Base-by-base conservation (phyloP, 1,284 basidiomycete genomes). In the Trichosporon ovoides region DNA sequence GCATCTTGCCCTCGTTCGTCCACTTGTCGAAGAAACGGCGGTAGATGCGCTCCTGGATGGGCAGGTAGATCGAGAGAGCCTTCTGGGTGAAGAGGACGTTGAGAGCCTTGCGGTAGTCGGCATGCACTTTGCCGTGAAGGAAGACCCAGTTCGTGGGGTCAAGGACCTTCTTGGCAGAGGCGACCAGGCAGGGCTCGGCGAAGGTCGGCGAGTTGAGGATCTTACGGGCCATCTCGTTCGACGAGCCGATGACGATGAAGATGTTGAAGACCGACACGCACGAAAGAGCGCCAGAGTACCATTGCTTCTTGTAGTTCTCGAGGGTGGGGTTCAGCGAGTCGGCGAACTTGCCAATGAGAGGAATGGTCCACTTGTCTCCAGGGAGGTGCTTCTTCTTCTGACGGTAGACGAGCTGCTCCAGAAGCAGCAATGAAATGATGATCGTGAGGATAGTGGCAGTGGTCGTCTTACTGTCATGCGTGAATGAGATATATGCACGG, bases 61-160 rank as follows among this genome's bases (percentile, higher is more conserved):
- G 79, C 56, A 95, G 82, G 77, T 98, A 98, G 66, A 90, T 86
- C 52, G 91, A 93, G 52, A 98, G 84, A 10, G 93, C 91, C 75
- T 90, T 89, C 74, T 91, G 89, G 20, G 96, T 98, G 81, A 98
- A 98, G 54, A 98, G 84, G 35, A 84, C 81, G 78, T 97, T 97
- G 56, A 98, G 80, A 31, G 89, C 87, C 67, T 88, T 89, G 66
- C 96, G 89, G 79, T 96, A 98, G 56, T 96, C 92, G 62, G 94
- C 87, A 74, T 98, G 95, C 1, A 81, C 83, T 80, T 94, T 98
- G 59, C 95, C 95, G 66, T 86, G 94, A 48, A 98, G 81, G 81
- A 98, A 98, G 10, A 98, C 95, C 94, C 96, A 98, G 81, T 98
- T 98, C 61, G 96, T 89, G 1, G 88, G 83, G 60, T 84, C 82